Conservation (phyloP, 148 eudicot genomes). For the Chenopodium album region DNA sequence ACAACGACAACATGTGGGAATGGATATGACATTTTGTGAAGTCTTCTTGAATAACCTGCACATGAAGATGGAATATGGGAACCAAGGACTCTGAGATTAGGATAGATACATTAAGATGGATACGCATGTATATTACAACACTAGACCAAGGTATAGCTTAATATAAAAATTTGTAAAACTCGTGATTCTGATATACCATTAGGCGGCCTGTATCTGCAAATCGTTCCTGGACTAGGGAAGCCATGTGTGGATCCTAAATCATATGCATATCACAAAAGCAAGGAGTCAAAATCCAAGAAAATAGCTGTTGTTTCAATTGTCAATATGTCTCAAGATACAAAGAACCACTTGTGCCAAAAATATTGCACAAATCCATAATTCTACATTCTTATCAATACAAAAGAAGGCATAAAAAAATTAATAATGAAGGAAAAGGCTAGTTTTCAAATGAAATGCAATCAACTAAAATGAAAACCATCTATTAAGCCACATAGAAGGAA, state of each 20-base stretch:
- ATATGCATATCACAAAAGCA: constrained; percentile 14
- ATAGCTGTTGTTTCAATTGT: neutral
- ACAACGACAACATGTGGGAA: constrained; percentile 60
- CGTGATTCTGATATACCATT: constrained; percentile 43
- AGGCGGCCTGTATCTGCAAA: constrained; percentile 52
- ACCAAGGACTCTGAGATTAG: neutral
- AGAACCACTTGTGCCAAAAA: neutral
- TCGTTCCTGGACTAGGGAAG: constrained; percentile 70
- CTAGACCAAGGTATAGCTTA: neutral
- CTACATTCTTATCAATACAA: neutral
- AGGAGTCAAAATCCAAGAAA: constrained; percentile 11
- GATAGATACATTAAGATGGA: neutral
- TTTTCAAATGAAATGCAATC: neutral
- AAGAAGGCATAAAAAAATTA: neutral
- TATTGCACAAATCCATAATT: neutral
- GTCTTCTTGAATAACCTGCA: constrained; percentile 86
- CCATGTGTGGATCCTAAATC: constrained; percentile 86
- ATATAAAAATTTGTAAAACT: neutral
- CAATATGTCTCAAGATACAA: neutral
- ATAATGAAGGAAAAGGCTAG: neutral
- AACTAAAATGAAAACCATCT: neutral
- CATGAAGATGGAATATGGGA: neutral
- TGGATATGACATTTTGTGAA: constrained; percentile 76
- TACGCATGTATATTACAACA: neutral
- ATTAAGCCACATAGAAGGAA: neutral